A percentile compares a stretch with the other conserved stretches of the same genome.
Evolutionary conservation across 441 rosid genomes (phyloP).

Genomic region (Erysimum pusillum): DNA sequence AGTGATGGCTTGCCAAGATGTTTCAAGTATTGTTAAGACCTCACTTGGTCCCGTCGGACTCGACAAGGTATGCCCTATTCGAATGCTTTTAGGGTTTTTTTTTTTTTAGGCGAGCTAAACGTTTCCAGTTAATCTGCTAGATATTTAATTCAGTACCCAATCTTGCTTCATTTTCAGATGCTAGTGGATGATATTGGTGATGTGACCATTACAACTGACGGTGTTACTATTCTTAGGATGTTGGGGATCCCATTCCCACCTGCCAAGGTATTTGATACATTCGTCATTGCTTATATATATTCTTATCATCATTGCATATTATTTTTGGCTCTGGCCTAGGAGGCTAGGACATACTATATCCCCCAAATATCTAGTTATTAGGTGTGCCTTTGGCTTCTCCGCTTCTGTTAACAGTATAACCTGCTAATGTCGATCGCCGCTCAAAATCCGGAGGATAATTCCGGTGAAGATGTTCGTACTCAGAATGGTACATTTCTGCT

Average conservation of each 20-base stretch:
- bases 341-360: no score
- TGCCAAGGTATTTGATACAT: conserved; percentile 69
- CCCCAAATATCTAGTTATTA: no score
- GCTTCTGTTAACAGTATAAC: neutral
- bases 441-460: no score
- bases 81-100: neutral
- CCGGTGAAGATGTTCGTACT: conserved; percentile 90
- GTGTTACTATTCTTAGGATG: conserved; percentile 90
- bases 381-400: conserved; percentile 4
- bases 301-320: no score
- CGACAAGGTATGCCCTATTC: conserved; percentile 69
- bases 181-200: conserved; percentile 93
- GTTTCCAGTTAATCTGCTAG: neutral
- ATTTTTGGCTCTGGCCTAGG: no score
- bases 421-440: conserved; percentile 62
- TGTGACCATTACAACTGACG: conserved; percentile 86
- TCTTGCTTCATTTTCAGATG: conserved; percentile 58
- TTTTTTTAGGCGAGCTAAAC: neutral
- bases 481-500: conserved; percentile 66
- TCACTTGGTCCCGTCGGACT: conserved; percentile 98
- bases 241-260: conserved; percentile 94
- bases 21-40: conserved; percentile 94
- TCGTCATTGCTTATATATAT: neutral
- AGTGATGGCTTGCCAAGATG: conserved; percentile 98
- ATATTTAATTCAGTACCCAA: neutral